phyloP scores from a whole-genome alignment of 805 yeast genomes.

The Hanseniaspora singularis region DNA sequence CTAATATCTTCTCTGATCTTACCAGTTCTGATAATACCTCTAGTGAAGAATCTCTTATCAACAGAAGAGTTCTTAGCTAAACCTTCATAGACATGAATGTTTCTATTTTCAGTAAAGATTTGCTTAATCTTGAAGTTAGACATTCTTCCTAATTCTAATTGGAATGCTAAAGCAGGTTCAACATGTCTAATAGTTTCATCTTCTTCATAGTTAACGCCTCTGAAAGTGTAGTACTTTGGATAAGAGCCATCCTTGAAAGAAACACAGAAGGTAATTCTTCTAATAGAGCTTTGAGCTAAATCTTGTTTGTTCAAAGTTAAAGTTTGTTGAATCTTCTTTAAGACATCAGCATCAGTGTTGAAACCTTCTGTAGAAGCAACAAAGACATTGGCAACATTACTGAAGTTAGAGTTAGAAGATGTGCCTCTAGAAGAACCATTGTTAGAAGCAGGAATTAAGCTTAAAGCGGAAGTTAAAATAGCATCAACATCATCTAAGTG shows the following conservation, averaged over 20 bases:
- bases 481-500: constrained; percentile 89
- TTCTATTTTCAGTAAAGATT: constrained; percentile 89
- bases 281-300: constrained; percentile 56
- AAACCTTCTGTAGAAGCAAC: constrained; percentile 66
- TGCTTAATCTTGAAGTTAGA: constrained; percentile 93
- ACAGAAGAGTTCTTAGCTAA: constrained; percentile 84
- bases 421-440: constrained; percentile 36
- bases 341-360: constrained; percentile 54
- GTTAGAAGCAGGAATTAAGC: constrained; percentile 47
- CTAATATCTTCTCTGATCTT: constrained; percentile 85
- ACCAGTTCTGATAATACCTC: constrained; percentile 96
- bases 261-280: constrained; percentile 86
- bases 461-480: constrained; percentile 61
- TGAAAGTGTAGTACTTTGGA: constrained; percentile 92
- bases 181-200: constrained; percentile 93
- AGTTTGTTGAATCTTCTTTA: constrained; percentile 50
- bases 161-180: constrained; percentile 97
- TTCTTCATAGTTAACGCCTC: constrained; percentile 74
- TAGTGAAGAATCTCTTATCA: constrained; percentile 90
- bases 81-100: constrained; percentile 94
- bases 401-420: constrained; percentile 41
- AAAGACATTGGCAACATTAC: constrained; percentile 75
- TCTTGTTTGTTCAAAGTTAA: constrained; percentile 60
- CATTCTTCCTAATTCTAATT: constrained; percentile 84
- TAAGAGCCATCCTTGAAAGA: constrained; percentile 75